Evolutionary conservation across 441 rosid species (phyloP).

Genomic region (Euphorbia neoarborescens): DNA sequence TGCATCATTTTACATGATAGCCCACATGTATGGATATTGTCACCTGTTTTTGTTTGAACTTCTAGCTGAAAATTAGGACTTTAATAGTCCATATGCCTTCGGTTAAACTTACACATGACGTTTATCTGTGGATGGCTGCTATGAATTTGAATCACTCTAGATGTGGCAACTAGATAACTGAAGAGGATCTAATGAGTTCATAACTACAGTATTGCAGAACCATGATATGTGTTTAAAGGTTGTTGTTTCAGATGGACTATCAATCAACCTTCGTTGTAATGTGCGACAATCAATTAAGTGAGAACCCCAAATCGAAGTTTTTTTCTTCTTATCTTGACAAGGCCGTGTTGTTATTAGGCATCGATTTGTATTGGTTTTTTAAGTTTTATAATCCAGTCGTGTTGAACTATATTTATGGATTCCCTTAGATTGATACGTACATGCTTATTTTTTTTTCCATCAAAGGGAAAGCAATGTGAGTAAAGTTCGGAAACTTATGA

Average conservation of each 20-base stretch:
- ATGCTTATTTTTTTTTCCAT: slow-evolving; percentile 21
- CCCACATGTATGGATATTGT: background rate
- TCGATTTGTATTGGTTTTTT: slow-evolving; percentile 1
- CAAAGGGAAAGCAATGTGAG: slow-evolving; percentile 44
- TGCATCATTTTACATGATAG: background rate
- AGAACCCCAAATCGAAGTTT: background rate
- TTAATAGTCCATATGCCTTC: background rate
- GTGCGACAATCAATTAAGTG: slow-evolving; percentile 1
- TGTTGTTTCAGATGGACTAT: background rate
- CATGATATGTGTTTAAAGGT: background rate
- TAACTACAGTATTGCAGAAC: background rate
- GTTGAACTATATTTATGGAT: slow-evolving; percentile 6
- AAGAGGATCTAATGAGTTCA: background rate
- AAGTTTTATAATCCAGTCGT: slow-evolving; percentile 8
- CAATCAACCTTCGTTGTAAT: background rate
- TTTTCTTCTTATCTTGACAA: background rate
- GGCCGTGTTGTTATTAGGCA: background rate
- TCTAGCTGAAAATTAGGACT: background rate
- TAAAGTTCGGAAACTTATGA: slow-evolving; percentile 22
- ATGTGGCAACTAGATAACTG: background rate
- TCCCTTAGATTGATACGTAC: slow-evolving; percentile 17
- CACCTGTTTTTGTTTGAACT: background rate
- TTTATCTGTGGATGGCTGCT: slow-evolving; percentile 5
- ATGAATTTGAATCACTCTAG: background rate
- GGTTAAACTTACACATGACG: background rate